Evolutionary conservation across 2,329 filamentous ascomycete genomes (phyloP).

Genomic region (Nemania sp.): DNA sequence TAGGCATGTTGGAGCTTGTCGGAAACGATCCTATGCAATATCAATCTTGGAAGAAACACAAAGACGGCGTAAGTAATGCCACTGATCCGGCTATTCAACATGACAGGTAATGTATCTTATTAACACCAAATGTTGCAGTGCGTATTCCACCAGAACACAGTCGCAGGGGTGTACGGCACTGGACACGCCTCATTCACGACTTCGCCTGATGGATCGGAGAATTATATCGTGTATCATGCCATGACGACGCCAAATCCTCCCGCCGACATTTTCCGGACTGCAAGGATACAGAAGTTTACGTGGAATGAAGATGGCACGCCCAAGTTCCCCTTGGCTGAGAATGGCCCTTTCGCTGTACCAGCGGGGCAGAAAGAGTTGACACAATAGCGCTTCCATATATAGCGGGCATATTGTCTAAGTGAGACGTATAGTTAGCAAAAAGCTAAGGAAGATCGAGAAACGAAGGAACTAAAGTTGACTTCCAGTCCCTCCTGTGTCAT

Average conservation of each 20-base stretch:
- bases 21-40: slow-evolving; percentile 44
- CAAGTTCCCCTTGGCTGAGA: slow-evolving; percentile 40
- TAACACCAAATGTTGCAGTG: slow-evolving; percentile 24
- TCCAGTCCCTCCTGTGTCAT: too few relatives aligned
- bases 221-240: slow-evolving; percentile 44
- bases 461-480: too few relatives aligned
- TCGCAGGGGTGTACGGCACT: slow-evolving; percentile 39
- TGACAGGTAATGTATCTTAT: too few relatives aligned
- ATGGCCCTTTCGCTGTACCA: slow-evolving; percentile 41
- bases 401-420: not conserved
- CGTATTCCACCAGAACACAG: slow-evolving; percentile 43
- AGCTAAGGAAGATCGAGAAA: too few relatives aligned
- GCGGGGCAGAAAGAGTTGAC: slow-evolving; percentile 36
- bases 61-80: slow-evolving; percentile 27
- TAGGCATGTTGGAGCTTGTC: slow-evolving; percentile 43
- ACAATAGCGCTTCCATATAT: not conserved
- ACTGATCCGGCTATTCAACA: not conserved
- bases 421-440: too few relatives aligned
- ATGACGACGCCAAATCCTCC: slow-evolving; percentile 40
- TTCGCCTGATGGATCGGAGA: slow-evolving; percentile 40
- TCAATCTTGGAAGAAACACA: slow-evolving; percentile 42
- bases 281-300: slow-evolving; percentile 40
- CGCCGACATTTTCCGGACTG: slow-evolving; percentile 40
- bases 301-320: slow-evolving; percentile 43
- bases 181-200: slow-evolving; percentile 43